These are phyloP conservation scores for Teratosphaeria viscida DNA, from an alignment of 2,329 filamentous ascomycete species.

Conservation along the genomic window DNA sequence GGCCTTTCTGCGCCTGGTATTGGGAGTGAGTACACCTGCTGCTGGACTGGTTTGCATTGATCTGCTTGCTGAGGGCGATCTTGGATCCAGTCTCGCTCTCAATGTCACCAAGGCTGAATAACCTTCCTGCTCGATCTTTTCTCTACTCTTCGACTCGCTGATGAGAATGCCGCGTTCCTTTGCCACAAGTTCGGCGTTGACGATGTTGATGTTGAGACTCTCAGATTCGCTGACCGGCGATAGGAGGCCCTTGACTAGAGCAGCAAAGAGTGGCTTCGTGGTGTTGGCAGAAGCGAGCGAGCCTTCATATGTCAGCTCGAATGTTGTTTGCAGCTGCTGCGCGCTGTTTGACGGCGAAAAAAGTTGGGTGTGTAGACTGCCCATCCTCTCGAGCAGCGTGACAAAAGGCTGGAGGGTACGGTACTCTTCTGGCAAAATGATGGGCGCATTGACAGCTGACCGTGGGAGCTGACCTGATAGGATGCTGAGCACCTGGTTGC, in stretches of 20 bases:
- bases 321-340: conserved; percentile 49
- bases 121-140: conserved; percentile 48
- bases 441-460: conserved; percentile 64
- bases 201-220: conserved; percentile 74
- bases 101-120: conserved; percentile 65
- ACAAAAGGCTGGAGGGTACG: conserved; percentile 69
- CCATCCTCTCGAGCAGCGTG: conserved; percentile 67
- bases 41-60: conserved; percentile 3
- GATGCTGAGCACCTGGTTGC: conserved; percentile 66
- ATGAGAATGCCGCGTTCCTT: conserved; percentile 68
- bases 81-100: conserved; percentile 35
- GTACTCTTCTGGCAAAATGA: conserved; percentile 73
- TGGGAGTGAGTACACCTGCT: conserved; percentile 2
- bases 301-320: conserved; percentile 69
- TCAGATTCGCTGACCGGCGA: conserved; percentile 57
- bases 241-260: conserved; percentile 66
- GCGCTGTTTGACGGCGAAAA: conserved; percentile 37
- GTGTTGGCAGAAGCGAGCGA: conserved; percentile 61
- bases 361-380: conserved; percentile 68
- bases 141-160: conserved; percentile 59
- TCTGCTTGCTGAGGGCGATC: conserved; percentile 21
- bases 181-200: conserved; percentile 67
- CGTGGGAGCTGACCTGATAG: conserved; percentile 63
- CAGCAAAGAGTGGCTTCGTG: conserved; percentile 69
- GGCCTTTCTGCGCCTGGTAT: conserved; percentile 7